Evolutionary conservation across 768 basidiomycete species (phyloP).

Genomic region (Dioszegia crocea): DNA sequence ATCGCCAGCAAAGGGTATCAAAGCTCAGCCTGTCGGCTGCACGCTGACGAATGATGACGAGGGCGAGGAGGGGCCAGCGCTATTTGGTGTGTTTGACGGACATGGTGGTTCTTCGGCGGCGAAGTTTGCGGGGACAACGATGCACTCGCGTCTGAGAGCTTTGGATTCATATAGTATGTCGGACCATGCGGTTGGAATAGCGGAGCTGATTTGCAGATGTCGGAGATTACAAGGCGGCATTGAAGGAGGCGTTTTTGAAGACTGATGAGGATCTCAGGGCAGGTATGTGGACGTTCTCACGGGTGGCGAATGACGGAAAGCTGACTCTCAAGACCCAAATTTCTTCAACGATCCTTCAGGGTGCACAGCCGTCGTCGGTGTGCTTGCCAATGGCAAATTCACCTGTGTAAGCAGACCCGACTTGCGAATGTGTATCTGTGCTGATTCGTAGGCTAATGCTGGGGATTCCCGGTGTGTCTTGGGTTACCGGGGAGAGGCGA

Average conservation of each 20-base stretch:
- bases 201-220: conserved; percentile 21
- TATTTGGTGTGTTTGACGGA: conserved; percentile 97
- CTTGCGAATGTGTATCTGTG: conserved; percentile 23
- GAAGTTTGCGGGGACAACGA: conserved; percentile 47
- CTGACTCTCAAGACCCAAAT: conserved; percentile 62
- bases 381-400: conserved; percentile 59
- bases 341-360: conserved; percentile 90
- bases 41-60: conserved; percentile 54
- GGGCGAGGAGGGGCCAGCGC: conserved; percentile 55
- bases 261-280: conserved; percentile 91
- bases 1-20: conserved; percentile 23
- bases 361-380: conserved; percentile 86
- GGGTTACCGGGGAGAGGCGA: conserved; percentile 75
- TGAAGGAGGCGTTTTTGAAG: conserved; percentile 85
- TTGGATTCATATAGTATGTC: conserved; percentile 46
- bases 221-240: conserved; percentile 65
- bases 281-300: conserved; percentile 53
- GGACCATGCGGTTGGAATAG: background rate
- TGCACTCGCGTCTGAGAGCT: conserved; percentile 40
- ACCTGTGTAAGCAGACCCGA: conserved; percentile 52
- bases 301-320: background rate
- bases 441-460: conserved; percentile 75
- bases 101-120: conserved; percentile 73
- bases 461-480: conserved; percentile 93
- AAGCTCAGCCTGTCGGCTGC: conserved; percentile 42